Evolutionary conservation across 1,139 yeast species (phyloP), one percentile per base, ranked within the genome.

Genomic region (Suhomyces maxii): DNA sequence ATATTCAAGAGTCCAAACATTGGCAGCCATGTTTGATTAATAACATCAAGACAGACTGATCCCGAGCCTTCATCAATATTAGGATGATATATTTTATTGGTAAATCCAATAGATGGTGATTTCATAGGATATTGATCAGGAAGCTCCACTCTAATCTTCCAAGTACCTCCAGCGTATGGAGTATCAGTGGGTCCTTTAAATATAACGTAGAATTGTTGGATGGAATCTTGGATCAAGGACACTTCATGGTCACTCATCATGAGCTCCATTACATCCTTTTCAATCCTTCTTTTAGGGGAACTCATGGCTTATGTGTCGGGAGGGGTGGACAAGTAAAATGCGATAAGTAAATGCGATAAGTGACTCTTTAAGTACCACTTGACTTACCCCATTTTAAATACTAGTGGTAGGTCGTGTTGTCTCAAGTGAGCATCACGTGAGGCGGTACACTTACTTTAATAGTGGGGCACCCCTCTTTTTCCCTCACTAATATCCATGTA

Each of bases 1-100:
- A 93, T 89, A 64, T 93, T 93, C 56, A 86, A 75, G 57, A 91
- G 77, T 43, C 93, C 98, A 73, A 90, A 93, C 91, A 93, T 88
- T 2, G 99, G 99, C 38, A 96, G 87, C 99, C 99, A 93, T 1
- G 98, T 90, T 62, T 93, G 97, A 66, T 93, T 93, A 55, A 93
- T 91, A 33, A 93, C 99, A 63, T 93, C 99, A 49, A 93, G 80
- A 67, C 99, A 93, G 11, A 93, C 97, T 0, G 95, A 84, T 0
- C 99, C 99, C 4, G 96, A 86, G 28, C 83, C 78, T 61, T 89
- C 93, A 60, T 89, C 96, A 50, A 89, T 88, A 62, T 93, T 93
- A 7, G 99, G 99, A 63, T 93, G 99, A 66, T 83, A 91, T 31
- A 93, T 91, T 64, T 86, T 88, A 66, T 91, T 93, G 47, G 84